phyloP scores from a whole-genome alignment of 352 stramenopile genomes.

The Phytophthora ohioensis region DNA sequence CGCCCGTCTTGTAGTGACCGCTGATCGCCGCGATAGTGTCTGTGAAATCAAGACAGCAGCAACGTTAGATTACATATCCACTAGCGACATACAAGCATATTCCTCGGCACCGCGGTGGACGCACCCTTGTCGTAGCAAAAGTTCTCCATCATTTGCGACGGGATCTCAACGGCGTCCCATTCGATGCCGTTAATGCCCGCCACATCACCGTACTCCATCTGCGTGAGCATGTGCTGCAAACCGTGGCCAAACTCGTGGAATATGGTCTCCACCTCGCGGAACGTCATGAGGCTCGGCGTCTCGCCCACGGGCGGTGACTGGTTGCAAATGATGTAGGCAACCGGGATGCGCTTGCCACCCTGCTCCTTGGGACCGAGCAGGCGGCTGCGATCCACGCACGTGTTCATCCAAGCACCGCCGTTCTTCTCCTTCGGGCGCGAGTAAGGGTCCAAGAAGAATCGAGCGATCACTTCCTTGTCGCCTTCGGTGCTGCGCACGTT shows the following conservation, averaged over 20 bases:
- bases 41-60: slow-evolving; percentile 38
- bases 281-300: slow-evolving; percentile 98
- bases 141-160: slow-evolving; percentile 99
- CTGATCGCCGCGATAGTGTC: slow-evolving; percentile 87
- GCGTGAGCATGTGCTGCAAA: slow-evolving; percentile 99
- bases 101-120: slow-evolving; percentile 37
- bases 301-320: slow-evolving; percentile 93
- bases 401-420: slow-evolving; percentile 98
- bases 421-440: slow-evolving; percentile 97
- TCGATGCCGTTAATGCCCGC: slow-evolving; percentile 98
- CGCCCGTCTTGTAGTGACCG: slow-evolving; percentile 86
- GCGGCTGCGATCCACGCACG: slow-evolving; percentile 94
- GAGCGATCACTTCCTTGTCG: slow-evolving; percentile 90
- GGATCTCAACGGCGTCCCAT: slow-evolving; percentile 98
- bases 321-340: slow-evolving; percentile 99
- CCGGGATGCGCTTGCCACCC: slow-evolving; percentile 84
- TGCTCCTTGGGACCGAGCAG: slow-evolving; percentile 73
- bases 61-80: slow-evolving; percentile 4
- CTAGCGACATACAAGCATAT: slow-evolving; percentile 45
- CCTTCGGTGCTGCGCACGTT: slow-evolving; percentile 84
- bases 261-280: slow-evolving; percentile 97
- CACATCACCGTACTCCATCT: slow-evolving; percentile 94
- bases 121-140: slow-evolving; percentile 96
- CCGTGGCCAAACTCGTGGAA: slow-evolving; percentile 98
- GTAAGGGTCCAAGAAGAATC: slow-evolving; percentile 98